Evolutionary conservation across 2,329 filamentous ascomycete species (phyloP).

Genomic region (Colletotrichum spinosum): DNA sequence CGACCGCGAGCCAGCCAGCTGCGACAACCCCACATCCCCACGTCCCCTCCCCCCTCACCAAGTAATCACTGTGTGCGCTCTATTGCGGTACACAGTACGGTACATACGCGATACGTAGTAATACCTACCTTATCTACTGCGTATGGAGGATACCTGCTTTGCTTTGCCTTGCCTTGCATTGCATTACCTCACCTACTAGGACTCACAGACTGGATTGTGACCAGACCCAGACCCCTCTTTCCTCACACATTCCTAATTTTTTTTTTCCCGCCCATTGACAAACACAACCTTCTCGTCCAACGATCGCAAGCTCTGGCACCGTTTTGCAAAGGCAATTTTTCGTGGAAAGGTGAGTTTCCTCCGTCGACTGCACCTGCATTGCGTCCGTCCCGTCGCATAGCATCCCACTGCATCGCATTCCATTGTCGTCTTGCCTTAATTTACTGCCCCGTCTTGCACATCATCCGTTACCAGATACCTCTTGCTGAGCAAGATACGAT

Average conservation of each 20-base stretch:
- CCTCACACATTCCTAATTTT: constrained; percentile 34
- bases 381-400: not conserved
- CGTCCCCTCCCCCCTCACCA: too few relatives aligned
- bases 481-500: too few relatives aligned
- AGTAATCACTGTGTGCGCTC: too few relatives aligned
- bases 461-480: too few relatives aligned
- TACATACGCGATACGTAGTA: too few relatives aligned
- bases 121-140: too few relatives aligned
- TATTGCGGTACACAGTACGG: too few relatives aligned
- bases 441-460: too few relatives aligned
- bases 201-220: constrained; percentile 10
- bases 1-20: too few relatives aligned
- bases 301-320: constrained; percentile 13
- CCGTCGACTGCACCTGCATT: constrained; percentile 16
- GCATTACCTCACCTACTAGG: constrained; percentile 2
- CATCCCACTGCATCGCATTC: not conserved
- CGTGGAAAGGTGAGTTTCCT: constrained; percentile 34
- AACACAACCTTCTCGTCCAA: constrained; percentile 27
- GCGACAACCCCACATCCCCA: too few relatives aligned
- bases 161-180: not conserved
- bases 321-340: constrained; percentile 28
- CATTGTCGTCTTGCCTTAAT: too few relatives aligned
- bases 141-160: not conserved
- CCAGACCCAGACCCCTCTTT: constrained; percentile 27
- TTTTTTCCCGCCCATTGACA: constrained; percentile 15